phyloP scores from a whole-genome alignment of 371 early-diverging fungal species.

The Chytridiales sp. region DNA sequence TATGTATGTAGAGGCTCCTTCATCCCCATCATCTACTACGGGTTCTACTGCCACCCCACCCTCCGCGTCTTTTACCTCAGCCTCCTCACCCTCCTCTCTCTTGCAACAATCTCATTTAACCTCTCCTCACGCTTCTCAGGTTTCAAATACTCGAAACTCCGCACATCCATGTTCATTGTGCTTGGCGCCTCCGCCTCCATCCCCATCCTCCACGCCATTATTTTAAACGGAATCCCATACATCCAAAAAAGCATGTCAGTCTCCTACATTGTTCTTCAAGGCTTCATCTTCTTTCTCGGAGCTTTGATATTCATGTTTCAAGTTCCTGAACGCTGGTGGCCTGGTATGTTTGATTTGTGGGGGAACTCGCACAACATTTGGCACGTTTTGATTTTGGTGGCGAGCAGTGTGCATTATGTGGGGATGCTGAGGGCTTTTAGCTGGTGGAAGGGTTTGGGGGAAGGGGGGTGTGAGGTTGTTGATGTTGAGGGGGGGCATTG shows the following conservation, averaged over 20 bases:
- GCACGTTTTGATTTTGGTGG: constrained; percentile 12
- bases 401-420: constrained; percentile 10
- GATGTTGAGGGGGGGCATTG: no score
- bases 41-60: constrained; percentile 65
- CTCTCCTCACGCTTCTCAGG: constrained; percentile 22
- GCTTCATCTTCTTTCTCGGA: constrained; percentile 71
- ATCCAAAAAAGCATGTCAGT: constrained; percentile 58
- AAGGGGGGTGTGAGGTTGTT: no score
- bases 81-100: constrained; percentile 61
- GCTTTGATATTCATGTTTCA: constrained; percentile 79
- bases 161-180: constrained; percentile 78
- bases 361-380: constrained; percentile 27
- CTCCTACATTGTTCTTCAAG: constrained; percentile 66
- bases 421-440: constrained; percentile 9
- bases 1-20: constrained; percentile 43
- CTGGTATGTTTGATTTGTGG: constrained; percentile 67
- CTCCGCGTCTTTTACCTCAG: constrained; percentile 64
- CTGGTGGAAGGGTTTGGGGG: constrained; percentile 9
- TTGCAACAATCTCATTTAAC: constrained; percentile 43
- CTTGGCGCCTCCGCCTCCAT: constrained; percentile 76
- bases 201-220: constrained; percentile 52
- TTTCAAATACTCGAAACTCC: constrained; percentile 74
- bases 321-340: constrained; percentile 67
- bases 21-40: constrained; percentile 44
- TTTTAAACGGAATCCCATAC: constrained; percentile 15